Base-by-base conservation (phyloP, 352 stramenopile genomes). In the Phytophthora megakarya region DNA sequence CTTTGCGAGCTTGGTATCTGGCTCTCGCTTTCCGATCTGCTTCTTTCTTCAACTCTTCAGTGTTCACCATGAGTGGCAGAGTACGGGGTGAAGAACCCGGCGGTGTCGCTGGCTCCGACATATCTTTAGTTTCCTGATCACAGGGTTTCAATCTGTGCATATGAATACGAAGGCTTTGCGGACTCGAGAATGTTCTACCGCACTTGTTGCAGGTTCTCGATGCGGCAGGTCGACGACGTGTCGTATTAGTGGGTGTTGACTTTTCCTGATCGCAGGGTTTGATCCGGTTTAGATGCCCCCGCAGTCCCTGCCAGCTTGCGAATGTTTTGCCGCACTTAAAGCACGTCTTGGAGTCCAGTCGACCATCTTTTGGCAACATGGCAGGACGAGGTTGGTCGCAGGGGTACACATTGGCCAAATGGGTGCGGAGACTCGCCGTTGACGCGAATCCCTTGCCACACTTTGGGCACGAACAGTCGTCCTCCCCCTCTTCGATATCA, bases 241-340 rank as follows among this genome's bases (percentile, higher is more conserved):
- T 39, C 39, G 49, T 45, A n/a, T n/a, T n/a, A 19, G 42, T 32
- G 23, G 37, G 13, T 5, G 47, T 47, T 32, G 60, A 21, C 16
- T 74, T 70, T 25, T 67, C 51, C 38, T 68, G 61, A 39, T 72
- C 56, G 35, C 67, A 75, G n/a, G 67, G 62, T 12, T 65, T 75
- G 3, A 69, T 38, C 11, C 67, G 35, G 15, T 72, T 72, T 9
- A 75, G 63, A 35, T 72, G 67, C 10, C 62, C 56, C 10, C 67
- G 44, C 18, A 72, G 42, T 19, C 62, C 62, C 19, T 75, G 62
- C 50, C 63, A 69, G 51, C 62, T 72, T 15, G 62, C 56, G 25
- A 75, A 75, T 15, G 45, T 72, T 28, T 72, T 75, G 22, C 51
- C 62, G n/a, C 67, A 75, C 43, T 75, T 72, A 11, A 60, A 67